Base-by-base conservation (phyloP, 1,284 basidiomycete genomes). In the Phlebopus sp. region DNA sequence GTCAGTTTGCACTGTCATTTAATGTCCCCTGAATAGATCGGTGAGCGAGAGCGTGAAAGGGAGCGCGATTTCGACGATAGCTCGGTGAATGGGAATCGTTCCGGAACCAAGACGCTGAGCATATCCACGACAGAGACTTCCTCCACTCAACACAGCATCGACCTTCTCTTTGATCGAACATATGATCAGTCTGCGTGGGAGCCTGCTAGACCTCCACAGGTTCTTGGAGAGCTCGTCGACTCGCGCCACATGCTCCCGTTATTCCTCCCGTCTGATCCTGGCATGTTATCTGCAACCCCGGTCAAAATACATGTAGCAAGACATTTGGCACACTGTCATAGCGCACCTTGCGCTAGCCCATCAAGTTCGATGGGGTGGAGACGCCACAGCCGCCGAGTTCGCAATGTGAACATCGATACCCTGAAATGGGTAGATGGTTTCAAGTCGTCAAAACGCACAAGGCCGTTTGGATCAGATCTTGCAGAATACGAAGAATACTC, bases 231-330 rank as follows among this genome's bases (percentile, higher is more conserved):
- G 66, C 71, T 95, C 15, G 72, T 97, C 49, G 93, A 97, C 66
- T 92, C 90, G 18, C 78, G 93, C 50, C 82, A 90, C 65, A 97
- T 97, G 92, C 79, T 98, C 11, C 92, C 92, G 0, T 77, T 97
- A 42, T 75, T 85, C 14, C 79, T 97, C 39, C 94, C 94, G 3
- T 82, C 82, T 3, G 82, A 91, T 57, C 84, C 87, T 25, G 79
- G 79, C 21, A 77, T 88, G 61, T 76, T 97, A 11, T 80, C 86
- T 15, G 92, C 91, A 4, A 69, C 79, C 10, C 82, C 86, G 0
- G 74, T 67, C 42, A 79, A 74, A 56, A 66, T 63, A 29, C 49
- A 69, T 14, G 57, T 70, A 13, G 55, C 67, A 44, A 53, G 44
- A 37, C 60, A 37, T n/a, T 23, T 52, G 19, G 64, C 64, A 44